These are phyloP conservation scores for Sarocladium kiliense DNA, from an alignment of 2,329 filamentous ascomycete species.

Conservation along the genomic window DNA sequence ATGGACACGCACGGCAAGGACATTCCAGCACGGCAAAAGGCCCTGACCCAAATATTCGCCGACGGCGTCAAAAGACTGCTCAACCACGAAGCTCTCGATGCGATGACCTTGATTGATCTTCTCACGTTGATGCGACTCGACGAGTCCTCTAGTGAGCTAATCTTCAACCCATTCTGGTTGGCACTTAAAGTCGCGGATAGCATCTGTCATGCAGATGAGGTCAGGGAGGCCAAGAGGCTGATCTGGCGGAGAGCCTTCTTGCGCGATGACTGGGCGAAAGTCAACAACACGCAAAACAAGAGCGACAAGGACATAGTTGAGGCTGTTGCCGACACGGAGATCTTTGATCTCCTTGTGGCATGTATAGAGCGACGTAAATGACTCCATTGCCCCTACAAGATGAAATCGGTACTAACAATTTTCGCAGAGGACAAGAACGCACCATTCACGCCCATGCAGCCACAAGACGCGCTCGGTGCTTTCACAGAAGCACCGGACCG, in stretches of 20 bases:
- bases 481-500: conserved; percentile 57
- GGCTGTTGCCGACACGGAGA: conserved; percentile 58
- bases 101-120: conserved; percentile 63
- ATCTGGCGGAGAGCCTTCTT: conserved; percentile 88
- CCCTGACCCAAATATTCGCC: conserved; percentile 66
- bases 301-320: conserved; percentile 63
- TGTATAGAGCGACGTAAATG: conserved; percentile 61
- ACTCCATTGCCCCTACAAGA: background rate
- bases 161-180: conserved; percentile 66
- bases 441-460: conserved; percentile 41
- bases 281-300: conserved; percentile 73
- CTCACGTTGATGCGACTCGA: conserved; percentile 64
- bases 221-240: conserved; percentile 51
- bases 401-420: conserved; percentile 21
- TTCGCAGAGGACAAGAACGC: conserved; percentile 35
- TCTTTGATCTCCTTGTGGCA: conserved; percentile 62
- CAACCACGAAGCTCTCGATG: conserved; percentile 64
- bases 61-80: conserved; percentile 66
- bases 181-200: conserved; percentile 60
- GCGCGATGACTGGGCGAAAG: conserved; percentile 75
- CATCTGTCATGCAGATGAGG: conserved; percentile 50
- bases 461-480: conserved; percentile 52
- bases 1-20: conserved; percentile 60
- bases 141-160: conserved; percentile 15
- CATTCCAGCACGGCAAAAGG: conserved; percentile 54